Conservation (phyloP, 495 filamentous ascomycete genomes). For the Neurospora sublineolata region DNA sequence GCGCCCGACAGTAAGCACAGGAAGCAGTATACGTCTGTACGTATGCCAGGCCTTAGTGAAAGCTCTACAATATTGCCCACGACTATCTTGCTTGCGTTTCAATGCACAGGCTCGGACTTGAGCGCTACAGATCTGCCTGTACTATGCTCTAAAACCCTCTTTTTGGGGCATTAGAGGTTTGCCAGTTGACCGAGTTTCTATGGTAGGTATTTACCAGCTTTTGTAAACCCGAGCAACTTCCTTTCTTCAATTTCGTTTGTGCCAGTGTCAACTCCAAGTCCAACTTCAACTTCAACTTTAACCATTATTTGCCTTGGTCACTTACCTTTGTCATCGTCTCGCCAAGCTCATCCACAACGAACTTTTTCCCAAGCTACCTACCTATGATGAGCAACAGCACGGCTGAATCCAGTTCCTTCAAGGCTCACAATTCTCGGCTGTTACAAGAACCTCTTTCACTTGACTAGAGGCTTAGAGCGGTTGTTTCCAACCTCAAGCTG, state of each 20-base stretch:
- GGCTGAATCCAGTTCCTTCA: not conserved
- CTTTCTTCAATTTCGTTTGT: not conserved
- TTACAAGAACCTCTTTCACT: not conserved
- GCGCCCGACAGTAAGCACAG: too few relatives aligned
- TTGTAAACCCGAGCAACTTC: not conserved
- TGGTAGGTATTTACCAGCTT: not conserved
- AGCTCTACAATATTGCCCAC: too few relatives aligned
- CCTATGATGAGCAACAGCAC: not conserved
- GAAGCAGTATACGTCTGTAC: too few relatives aligned
- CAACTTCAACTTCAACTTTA: not conserved
- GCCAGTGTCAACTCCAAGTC: not conserved
- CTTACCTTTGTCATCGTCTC: not conserved
- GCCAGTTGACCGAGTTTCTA: too few relatives aligned
- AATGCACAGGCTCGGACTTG: too few relatives aligned
- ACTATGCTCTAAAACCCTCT: too few relatives aligned
- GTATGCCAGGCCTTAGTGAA: too few relatives aligned
- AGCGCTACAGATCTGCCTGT: too few relatives aligned
- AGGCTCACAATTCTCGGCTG: not conserved
- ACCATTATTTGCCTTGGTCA: not conserved
- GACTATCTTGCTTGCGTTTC: too few relatives aligned
- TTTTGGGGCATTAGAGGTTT: too few relatives aligned
- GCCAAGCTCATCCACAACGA: not conserved
- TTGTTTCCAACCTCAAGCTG: not conserved
- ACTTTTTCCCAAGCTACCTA: not conserved
- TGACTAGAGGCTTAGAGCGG: not conserved